phyloP scores from a whole-genome alignment of 352 stramenopile species.

The Pythium periplocum region DNA sequence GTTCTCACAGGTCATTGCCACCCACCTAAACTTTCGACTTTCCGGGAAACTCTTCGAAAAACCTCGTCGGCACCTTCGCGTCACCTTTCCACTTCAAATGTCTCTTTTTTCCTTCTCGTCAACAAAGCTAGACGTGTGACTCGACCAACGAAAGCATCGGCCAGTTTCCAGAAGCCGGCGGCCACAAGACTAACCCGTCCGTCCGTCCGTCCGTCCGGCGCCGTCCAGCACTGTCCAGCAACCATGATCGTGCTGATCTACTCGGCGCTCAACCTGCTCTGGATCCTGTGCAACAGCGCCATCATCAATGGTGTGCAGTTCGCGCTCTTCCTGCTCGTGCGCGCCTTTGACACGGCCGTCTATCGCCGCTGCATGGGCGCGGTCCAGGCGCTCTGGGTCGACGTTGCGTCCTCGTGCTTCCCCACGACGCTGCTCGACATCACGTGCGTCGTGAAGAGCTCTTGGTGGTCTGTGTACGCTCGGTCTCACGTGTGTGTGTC shows the following conservation, averaged over 20 bases:
- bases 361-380: constrained; percentile 76
- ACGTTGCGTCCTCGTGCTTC: constrained; percentile 82
- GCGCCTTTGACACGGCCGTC: constrained; percentile 73
- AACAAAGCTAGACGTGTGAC: constrained; percentile 17
- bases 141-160: constrained; percentile 18
- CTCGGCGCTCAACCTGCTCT: constrained; percentile 76
- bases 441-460: constrained; percentile 40
- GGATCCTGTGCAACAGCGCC: constrained; percentile 78
- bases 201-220: no score
- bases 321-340: constrained; percentile 76
- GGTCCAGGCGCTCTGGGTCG: constrained; percentile 78
- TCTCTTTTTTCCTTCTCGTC: not conserved
- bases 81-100: constrained; percentile 2
- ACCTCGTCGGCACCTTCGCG: no score
- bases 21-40: no score
- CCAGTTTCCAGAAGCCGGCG: no score
- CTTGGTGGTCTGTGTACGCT: no score
- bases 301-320: constrained; percentile 81
- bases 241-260: constrained; percentile 59
- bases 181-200: no score
- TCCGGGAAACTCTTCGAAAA: no score
- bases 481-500: not conserved
- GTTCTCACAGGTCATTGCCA: no score
- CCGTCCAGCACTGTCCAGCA: not conserved
- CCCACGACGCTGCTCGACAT: constrained; percentile 78